Evolutionary conservation across 139 green algal species (phyloP).

Genomic region (Dunaliella primolecta): DNA sequence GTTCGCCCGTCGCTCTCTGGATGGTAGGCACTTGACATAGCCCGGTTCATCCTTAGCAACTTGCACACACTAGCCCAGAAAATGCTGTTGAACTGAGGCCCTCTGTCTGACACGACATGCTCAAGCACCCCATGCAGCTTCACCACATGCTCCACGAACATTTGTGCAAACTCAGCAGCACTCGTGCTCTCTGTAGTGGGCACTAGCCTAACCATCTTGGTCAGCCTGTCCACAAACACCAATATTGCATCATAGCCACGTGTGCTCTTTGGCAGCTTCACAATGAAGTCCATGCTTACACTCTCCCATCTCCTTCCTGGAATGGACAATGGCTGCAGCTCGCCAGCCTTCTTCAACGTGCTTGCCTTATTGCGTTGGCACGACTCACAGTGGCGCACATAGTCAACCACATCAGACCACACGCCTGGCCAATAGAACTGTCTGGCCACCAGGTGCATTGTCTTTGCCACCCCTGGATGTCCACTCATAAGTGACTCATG

Average conservation of each 20-base stretch:
- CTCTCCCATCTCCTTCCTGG: slow-evolving; percentile 7
- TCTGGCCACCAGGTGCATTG: neutral
- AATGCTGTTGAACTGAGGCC: slow-evolving; percentile 17
- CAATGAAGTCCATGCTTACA: neutral
- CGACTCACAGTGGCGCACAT: slow-evolving; percentile 20
- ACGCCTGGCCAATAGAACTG: slow-evolving; percentile 31
- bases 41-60: slow-evolving; percentile 23
- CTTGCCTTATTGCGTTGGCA: slow-evolving; percentile 40
- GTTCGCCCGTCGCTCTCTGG: slow-evolving; percentile 68
- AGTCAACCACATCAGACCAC: neutral
- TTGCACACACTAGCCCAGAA: slow-evolving; percentile 35
- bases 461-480: neutral
- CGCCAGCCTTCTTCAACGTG: neutral
- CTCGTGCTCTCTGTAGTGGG: neutral
- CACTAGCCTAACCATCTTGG: slow-evolving; percentile 38
- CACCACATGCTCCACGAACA: slow-evolving; percentile 35
- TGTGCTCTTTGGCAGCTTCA: slow-evolving; percentile 20
- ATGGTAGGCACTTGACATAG: slow-evolving; percentile 44
- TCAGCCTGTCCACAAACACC: slow-evolving; percentile 43
- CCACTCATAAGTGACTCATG: neutral
- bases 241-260: slow-evolving; percentile 26
- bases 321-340: slow-evolving; percentile 28
- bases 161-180: neutral
- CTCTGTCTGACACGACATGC: slow-evolving; percentile 38
- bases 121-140: slow-evolving; percentile 26